Evolutionary conservation across 1,284 basidiomycete species (phyloP), one percentile per base, ranked within the genome.

Genomic region (Moniliophthora roreri): DNA sequence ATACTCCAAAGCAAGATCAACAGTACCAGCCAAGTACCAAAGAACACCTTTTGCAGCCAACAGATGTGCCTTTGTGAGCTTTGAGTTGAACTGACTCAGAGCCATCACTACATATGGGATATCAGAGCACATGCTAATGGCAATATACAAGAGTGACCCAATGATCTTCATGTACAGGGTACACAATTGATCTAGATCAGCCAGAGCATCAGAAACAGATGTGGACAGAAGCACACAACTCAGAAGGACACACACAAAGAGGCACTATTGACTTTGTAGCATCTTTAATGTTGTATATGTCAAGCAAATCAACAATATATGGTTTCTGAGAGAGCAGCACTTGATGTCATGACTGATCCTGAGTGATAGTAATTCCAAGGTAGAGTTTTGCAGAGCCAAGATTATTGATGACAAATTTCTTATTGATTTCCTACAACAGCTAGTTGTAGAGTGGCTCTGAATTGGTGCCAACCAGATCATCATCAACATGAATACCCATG

Each of bases 231-330:
- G 51, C 71, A 73, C 9, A 76, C 78, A 58, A 67, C 74, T 13
- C 68, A 75, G 53, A 76, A 78, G 41, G 70, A 72, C 4, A 60
- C 77, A 44, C 73, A 74, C 1, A 76, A 77, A 59, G 76, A 78
- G 9, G 64, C 3, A 44, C 4, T 2, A 21, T 1, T 2, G 8
- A 3, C 24, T 44, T 44, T 2, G 41, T 44, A 8, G 41, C 41
- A 24, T 44, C 2, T 3, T 9, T 23, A 6, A 44, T 6, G 8
- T 26, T 26, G 15, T 44, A 44, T 8, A 10, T 44, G 5, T 3
- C 4, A 2, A 44, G 20, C 2, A 44, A 21, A 15, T 3, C 16
- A 9, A 9, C 10, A 40, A 18, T 3, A 21, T 11, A 40, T 13
- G n/a, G 4, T 40, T 21, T 9, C 4, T 13, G 39, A 9, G 4